Evolutionary conservation across 1,139 yeast genomes (phyloP).

Genomic region (Scheffersomyces cryptocercus): DNA sequence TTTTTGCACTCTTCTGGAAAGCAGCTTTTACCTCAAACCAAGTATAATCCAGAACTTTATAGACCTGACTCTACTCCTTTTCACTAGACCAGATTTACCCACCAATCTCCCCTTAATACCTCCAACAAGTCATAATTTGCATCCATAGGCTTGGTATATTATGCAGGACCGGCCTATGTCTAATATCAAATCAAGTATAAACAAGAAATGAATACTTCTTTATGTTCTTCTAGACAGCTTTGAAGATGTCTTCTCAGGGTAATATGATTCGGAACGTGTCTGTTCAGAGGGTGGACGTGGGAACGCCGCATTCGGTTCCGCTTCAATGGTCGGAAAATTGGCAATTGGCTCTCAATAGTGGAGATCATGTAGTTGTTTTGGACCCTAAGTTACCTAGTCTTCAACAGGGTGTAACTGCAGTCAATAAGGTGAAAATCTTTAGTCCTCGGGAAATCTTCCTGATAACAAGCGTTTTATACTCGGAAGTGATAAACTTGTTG

Average conservation of each 20-base stretch:
- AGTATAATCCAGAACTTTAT: too few relatives aligned
- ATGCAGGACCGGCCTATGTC: too few relatives aligned
- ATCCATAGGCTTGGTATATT: neutral
- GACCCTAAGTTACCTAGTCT: conserved; percentile 45
- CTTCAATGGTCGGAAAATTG: conserved; percentile 39
- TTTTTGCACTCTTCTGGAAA: too few relatives aligned
- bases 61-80: too few relatives aligned
- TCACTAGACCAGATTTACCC: too few relatives aligned
- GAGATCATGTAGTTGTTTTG: conserved; percentile 32
- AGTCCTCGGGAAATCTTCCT: conserved; percentile 32
- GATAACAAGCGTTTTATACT: conserved; percentile 26
- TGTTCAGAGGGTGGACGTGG: conserved; percentile 24
- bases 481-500: conserved; percentile 28
- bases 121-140: neutral
- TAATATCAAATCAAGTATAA: neutral
- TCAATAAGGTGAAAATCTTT: conserved; percentile 15
- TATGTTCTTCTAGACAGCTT: conserved; percentile 3
- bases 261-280: conserved; percentile 20
- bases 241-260: conserved; percentile 10
- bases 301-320: conserved; percentile 27
- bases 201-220: neutral
- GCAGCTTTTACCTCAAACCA: too few relatives aligned
- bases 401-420: conserved; percentile 24
- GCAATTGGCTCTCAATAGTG: conserved; percentile 41
- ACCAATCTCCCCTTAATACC: neutral